These are phyloP conservation scores for Naganishia onofrii DNA, from an alignment of 768 basidiomycete species.

Conservation along the genomic window DNA sequence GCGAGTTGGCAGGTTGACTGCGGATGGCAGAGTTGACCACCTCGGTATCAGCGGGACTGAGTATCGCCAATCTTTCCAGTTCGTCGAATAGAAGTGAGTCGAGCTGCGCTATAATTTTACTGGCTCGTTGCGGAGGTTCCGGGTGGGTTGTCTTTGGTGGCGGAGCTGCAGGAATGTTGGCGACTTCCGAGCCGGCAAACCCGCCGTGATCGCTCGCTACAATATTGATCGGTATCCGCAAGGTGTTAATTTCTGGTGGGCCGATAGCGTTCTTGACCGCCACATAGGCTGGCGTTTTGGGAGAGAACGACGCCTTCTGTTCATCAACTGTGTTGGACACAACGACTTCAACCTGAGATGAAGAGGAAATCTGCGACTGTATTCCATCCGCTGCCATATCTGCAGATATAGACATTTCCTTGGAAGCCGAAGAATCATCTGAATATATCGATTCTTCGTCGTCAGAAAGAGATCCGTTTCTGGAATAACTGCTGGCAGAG, in stretches of 20 bases:
- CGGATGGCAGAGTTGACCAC: neutral
- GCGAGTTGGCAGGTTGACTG: neutral
- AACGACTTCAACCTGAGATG: neutral
- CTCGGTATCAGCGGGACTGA: neutral
- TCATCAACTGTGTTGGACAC: neutral
- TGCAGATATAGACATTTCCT: neutral
- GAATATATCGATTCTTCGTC: constrained; percentile 4
- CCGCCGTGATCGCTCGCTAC: too few species aligned
- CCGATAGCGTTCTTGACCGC: neutral
- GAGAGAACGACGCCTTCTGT: neutral
- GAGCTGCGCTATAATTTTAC: constrained; percentile 6
- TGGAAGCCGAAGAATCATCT: neutral
- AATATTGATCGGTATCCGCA: too few species aligned
- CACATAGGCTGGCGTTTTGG: neutral
- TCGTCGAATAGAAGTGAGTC: constrained; percentile 4
- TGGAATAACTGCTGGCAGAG: neutral
- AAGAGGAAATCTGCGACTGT: neutral
- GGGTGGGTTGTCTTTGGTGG: neutral
- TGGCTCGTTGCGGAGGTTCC: neutral
- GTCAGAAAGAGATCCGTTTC: neutral
- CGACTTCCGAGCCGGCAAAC: too few species aligned
- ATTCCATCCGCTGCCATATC: neutral
- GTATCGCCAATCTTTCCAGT: neutral
- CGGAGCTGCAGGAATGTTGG: too few species aligned
- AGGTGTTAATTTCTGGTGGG: too few species aligned